phyloP scores from a whole-genome alignment of 2,329 filamentous ascomycete genomes.

The Zasmidium angulare region DNA sequence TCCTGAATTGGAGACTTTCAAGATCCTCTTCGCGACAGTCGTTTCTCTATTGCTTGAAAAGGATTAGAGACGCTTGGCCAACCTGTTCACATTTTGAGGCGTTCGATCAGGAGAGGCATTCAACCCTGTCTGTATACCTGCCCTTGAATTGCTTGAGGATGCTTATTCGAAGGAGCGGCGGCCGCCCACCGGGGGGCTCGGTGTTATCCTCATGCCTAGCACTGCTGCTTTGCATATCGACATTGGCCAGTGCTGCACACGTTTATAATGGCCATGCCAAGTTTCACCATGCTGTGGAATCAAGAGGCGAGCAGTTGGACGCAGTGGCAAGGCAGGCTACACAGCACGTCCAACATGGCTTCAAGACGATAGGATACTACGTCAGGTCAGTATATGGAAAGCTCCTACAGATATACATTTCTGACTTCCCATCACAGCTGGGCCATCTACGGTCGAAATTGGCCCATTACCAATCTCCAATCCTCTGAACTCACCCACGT shows the following conservation, averaged over 20 bases:
- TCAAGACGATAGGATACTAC: constrained; percentile 70
- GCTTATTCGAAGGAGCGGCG: background rate
- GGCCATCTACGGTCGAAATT: constrained; percentile 69
- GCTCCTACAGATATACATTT: constrained; percentile 1
- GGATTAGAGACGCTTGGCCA: no score
- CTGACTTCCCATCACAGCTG: constrained; percentile 17
- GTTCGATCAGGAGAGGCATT: background rate
- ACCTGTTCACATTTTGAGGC: background rate
- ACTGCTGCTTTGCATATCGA: background rate
- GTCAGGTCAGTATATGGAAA: constrained; percentile 53
- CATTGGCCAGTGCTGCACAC: background rate
- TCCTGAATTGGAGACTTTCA: no score
- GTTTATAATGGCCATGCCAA: constrained; percentile 14
- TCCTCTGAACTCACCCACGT: constrained; percentile 80
- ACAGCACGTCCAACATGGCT: constrained; percentile 42
- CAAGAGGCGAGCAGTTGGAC: background rate
- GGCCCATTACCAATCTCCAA: constrained; percentile 76
- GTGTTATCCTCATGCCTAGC: background rate
- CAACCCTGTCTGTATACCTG: background rate
- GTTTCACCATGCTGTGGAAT: constrained; percentile 9
- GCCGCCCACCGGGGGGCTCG: background rate
- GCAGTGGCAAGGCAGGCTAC: background rate
- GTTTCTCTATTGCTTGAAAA: no score
- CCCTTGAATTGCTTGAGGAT: background rate
- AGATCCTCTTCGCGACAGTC: no score